These are phyloP conservation scores for Trichoderma simmonsii DNA, from an alignment of 2,329 filamentous ascomycete genomes.

Conservation along the genomic window DNA sequence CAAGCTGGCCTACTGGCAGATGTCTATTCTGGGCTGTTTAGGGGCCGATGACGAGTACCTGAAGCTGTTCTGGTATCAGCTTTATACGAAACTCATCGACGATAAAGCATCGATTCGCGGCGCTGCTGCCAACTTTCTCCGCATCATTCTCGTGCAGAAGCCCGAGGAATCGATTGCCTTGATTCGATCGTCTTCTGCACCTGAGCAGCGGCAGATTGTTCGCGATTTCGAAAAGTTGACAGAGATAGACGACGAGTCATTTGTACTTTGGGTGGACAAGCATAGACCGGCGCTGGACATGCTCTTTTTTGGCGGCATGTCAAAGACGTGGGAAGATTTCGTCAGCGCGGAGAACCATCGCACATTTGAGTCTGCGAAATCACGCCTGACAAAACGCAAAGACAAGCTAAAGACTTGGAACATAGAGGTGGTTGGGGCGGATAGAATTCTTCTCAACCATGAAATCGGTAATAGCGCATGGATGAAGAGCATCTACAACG, in stretches of 20 bases:
- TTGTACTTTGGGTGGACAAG: slow-evolving; percentile 83
- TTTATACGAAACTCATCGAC: slow-evolving; percentile 85
- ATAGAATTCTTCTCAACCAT: slow-evolving; percentile 75
- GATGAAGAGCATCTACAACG: slow-evolving; percentile 92
- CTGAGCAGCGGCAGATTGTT: slow-evolving; percentile 68
- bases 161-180: slow-evolving; percentile 75
- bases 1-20: slow-evolving; percentile 94
- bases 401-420: slow-evolving; percentile 83
- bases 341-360: slow-evolving; percentile 76
- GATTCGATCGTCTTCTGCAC: slow-evolving; percentile 66
- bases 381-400: slow-evolving; percentile 68
- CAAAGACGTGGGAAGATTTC: slow-evolving; percentile 84
- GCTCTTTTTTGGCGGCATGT: slow-evolving; percentile 78
- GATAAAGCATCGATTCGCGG: slow-evolving; percentile 63
- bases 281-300: slow-evolving; percentile 74
- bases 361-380: slow-evolving; percentile 71
- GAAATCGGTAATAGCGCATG: slow-evolving; percentile 84
- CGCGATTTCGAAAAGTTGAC: slow-evolving; percentile 79
- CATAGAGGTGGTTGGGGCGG: slow-evolving; percentile 61
- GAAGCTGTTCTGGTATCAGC: slow-evolving; percentile 83
- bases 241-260: slow-evolving; percentile 84
- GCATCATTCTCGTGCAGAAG: slow-evolving; percentile 92
- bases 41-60: slow-evolving; percentile 78
- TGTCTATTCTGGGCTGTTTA: slow-evolving; percentile 76
- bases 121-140: slow-evolving; percentile 78